Base-by-base conservation (phyloP, 192 early-diverging fungal species). In the Lobosporangium transversale region DNA sequence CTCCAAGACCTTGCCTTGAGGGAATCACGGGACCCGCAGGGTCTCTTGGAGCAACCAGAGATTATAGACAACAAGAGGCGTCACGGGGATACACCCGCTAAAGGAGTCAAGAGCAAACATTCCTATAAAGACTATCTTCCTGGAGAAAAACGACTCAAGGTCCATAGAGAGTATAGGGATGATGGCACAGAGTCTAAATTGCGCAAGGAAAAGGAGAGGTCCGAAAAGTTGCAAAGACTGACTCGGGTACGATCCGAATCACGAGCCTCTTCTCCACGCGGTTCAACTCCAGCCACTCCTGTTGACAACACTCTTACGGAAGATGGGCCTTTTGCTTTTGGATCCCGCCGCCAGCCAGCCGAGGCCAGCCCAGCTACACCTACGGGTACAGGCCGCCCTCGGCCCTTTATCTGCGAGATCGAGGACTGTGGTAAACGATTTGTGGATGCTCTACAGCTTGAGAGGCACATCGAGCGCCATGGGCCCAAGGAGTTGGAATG, bases 391-490 rank as follows among this genome's bases (percentile, higher is more conserved):
- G 31, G 40, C 9, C 73, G 73, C 27, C 73, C 73, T 14, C 50
- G 73, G 8, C 73, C 73, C 23, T 76, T 67, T 54, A 33, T 67
- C 18, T 76, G 73, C 30, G 32, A 76, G n/a, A 76, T 76, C 18
- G 73, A 67, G 48, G 73, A 76, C 40, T 76, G 73, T 20, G 73
- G 73, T 33, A 76, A 76, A 21, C 63, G 73, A 26, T 76, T 76
- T 52, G 73, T 76, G 52, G 73, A 76, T 52, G 73, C 73, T 0
- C 47, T 76, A 10, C 73, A 76, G 35, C 58, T 76, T 3, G 73
- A 76, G 48, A 53, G 73, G 31, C 73, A 76, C 33, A 58, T 66
- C 31, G 64, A 76, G 26, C 64, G 73, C 32, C 73, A 76, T 18
- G 65, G 73, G 15, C 73, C 73, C 44, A 76, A 76, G 58, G 73